Evolutionary conservation across 192 early-diverging fungal species (phyloP).

Genomic region (Dispira simplex): DNA sequence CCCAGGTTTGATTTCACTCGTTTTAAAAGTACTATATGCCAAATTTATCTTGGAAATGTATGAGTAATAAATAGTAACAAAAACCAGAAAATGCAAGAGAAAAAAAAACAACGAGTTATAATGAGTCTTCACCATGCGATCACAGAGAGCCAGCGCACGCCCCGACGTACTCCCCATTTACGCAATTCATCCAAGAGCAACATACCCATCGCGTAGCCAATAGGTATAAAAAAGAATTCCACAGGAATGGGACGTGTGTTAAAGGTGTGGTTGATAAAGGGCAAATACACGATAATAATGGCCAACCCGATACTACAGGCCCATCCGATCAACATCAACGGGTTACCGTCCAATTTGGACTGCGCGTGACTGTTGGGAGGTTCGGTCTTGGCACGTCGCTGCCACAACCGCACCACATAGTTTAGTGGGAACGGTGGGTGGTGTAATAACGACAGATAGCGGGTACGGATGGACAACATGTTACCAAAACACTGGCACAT

Average conservation of each 20-base stretch:
- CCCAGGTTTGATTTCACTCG: no score
- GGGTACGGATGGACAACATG: conserved; percentile 29
- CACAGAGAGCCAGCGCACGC: no score
- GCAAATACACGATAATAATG: conserved; percentile 9
- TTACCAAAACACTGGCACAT: conserved; percentile 29
- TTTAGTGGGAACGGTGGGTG: conserved; percentile 9
- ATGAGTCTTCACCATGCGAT: no score
- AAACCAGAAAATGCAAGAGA: no score
- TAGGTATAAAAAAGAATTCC: conserved; percentile 42
- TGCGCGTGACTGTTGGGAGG: not conserved
- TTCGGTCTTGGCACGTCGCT: not conserved
- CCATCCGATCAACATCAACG: not conserved
- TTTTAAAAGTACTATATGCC: no score
- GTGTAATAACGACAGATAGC: conserved; percentile 18
- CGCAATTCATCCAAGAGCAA: conserved; percentile 37
- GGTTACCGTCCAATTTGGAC: not conserved
- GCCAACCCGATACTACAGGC: conserved; percentile 5
- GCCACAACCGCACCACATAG: not conserved
- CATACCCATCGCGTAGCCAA: conserved; percentile 32
- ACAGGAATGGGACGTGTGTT: conserved; percentile 31
- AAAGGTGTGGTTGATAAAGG: conserved; percentile 23
- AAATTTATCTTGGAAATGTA: no score
- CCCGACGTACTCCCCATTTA: conserved; percentile 30
- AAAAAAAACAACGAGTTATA: no score
- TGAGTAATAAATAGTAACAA: no score